Conservation (phyloP, 1,284 basidiomycete genomes). For the Apiotrichum porosum region DNA sequence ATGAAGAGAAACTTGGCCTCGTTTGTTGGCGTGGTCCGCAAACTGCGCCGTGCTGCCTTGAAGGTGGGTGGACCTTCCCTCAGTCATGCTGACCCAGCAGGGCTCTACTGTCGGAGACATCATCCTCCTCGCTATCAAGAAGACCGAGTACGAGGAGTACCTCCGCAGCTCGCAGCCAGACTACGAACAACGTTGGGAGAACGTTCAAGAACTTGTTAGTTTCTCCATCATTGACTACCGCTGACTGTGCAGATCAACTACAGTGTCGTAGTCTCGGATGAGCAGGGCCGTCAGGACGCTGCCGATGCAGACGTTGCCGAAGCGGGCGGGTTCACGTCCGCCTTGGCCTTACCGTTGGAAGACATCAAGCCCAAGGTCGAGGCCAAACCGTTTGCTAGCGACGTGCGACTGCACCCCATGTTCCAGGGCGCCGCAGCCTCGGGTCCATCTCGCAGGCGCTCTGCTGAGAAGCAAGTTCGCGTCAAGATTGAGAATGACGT, state of each 20-base stretch:
- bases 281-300: slow-evolving; percentile 28
- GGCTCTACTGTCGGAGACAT: slow-evolving; percentile 62
- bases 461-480: neutral
- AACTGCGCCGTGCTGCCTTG: slow-evolving; percentile 57
- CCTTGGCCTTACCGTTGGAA: slow-evolving; percentile 27
- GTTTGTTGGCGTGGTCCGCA: slow-evolving; percentile 60
- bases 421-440: slow-evolving; percentile 17
- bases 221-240: neutral
- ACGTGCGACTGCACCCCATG: slow-evolving; percentile 28
- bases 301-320: slow-evolving; percentile 5
- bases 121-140: slow-evolving; percentile 59
- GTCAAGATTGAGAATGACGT: slow-evolving; percentile 23
- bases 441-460: neutral
- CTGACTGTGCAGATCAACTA: slow-evolving; percentile 40
- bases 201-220: slow-evolving; percentile 74
- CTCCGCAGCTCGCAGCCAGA: slow-evolving; percentile 67
- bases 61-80: slow-evolving; percentile 50
- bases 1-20: slow-evolving; percentile 60
- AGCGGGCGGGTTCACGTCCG: slow-evolving; percentile 24
- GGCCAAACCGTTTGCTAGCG: neutral
- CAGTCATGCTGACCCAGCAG: slow-evolving; percentile 41
- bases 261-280: slow-evolving; percentile 41
- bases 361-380: slow-evolving; percentile 16
- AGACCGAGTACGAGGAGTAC: slow-evolving; percentile 64
- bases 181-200: slow-evolving; percentile 74